A percentile compares a stretch with the other conserved stretches of the same genome.
Evolutionary conservation across 2,329 filamentous ascomycete species (phyloP).

Genomic region (Fusarium sp.): DNA sequence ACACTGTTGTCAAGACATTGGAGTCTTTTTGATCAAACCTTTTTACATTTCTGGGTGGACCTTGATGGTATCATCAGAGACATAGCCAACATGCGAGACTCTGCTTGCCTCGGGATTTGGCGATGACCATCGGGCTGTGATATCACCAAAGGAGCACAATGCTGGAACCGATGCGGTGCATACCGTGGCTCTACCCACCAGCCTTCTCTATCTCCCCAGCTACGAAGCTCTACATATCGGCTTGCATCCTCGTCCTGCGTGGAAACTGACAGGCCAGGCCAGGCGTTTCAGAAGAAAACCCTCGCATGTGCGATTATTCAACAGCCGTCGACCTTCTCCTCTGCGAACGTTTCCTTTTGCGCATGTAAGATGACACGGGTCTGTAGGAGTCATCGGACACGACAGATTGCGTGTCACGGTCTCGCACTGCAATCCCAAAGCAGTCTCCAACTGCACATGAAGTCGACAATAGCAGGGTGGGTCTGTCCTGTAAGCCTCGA

Average conservation of each 20-base stretch:
- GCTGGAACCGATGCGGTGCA: not conserved
- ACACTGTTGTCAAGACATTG: not conserved
- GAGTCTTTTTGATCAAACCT: not conserved
- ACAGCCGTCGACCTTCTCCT: not conserved
- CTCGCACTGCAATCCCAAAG: not conserved
- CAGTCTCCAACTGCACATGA: not conserved
- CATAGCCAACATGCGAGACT: not conserved
- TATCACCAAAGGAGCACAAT: not conserved
- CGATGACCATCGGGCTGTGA: not conserved
- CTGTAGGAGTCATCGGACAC: not conserved
- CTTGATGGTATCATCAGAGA: not conserved
- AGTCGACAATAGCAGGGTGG: not conserved
- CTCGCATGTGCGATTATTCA: not conserved
- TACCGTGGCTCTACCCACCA: not conserved
- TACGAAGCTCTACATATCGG: not conserved
- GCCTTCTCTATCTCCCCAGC: not conserved
- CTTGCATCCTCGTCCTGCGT: not conserved
- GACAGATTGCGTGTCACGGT: not conserved
- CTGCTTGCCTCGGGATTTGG: not conserved
- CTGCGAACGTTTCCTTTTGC: not conserved
- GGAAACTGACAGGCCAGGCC: not conserved
- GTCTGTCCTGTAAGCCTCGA: not conserved
- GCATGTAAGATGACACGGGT: not conserved
- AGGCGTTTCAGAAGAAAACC: not conserved
- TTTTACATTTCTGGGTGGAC: not conserved